Evolutionary conservation across 176 grass and related monocot species (phyloP).

Genomic region (Saccharum spontaneum): DNA sequence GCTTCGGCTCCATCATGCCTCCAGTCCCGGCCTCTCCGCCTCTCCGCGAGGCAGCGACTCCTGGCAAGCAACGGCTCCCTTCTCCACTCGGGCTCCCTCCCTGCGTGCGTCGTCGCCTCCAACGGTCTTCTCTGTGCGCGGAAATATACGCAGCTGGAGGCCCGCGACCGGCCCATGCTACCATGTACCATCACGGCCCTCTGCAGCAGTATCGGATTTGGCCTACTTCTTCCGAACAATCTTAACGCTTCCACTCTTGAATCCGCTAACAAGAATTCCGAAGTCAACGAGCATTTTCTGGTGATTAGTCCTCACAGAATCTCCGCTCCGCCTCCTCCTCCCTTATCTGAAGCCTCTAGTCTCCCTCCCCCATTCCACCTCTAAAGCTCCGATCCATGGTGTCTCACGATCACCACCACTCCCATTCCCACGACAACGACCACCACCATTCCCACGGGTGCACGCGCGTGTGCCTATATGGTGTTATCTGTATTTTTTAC

Average conservation of each 20-base stretch:
- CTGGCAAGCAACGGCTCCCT: background rate
- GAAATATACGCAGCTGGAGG: background rate
- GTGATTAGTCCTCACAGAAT: background rate
- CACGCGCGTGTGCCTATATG: background rate
- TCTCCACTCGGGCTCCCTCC: too few species aligned
- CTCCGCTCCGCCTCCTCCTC: background rate
- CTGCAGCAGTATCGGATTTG: background rate
- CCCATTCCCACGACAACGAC: background rate
- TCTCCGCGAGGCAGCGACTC: too few species aligned
- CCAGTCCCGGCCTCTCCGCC: background rate
- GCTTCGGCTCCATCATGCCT: background rate
- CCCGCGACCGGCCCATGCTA: background rate
- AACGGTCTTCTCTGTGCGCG: background rate
- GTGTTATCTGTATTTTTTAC: conserved; percentile 54
- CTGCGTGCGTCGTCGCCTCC: background rate
- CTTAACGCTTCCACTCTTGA: background rate
- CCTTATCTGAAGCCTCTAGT: conserved; percentile 10
- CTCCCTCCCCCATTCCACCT: background rate
- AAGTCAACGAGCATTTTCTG: conserved; percentile 5
- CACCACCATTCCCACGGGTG: conserved; percentile 49
- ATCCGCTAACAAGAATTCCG: background rate
- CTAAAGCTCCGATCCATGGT: conserved; percentile 48
- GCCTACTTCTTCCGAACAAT: background rate
- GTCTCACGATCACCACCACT: conserved; percentile 49
- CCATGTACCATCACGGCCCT: too few species aligned